Conservation (phyloP, 2,329 filamentous ascomycete species). For the Paracorniculantispora psalliotae region DNA sequence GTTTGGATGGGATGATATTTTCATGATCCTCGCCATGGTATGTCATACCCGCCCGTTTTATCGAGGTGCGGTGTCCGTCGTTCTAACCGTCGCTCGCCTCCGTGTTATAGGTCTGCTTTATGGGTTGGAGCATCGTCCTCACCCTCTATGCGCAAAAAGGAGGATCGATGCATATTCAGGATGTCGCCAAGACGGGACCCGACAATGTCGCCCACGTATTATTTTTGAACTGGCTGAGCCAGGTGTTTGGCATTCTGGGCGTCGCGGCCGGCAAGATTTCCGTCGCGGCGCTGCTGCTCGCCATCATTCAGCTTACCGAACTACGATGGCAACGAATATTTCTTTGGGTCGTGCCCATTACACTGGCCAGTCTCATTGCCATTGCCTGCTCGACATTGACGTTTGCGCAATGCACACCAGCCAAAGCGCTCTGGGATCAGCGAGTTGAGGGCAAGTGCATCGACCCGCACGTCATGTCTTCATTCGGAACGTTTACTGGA, state of each 20-base stretch:
- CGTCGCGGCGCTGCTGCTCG: slow-evolving; percentile 18
- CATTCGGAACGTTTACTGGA: slow-evolving; percentile 19
- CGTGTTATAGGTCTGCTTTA: slow-evolving; percentile 16
- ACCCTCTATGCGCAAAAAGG: slow-evolving; percentile 18
- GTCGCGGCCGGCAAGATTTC: slow-evolving; percentile 21
- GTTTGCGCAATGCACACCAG: slow-evolving; percentile 20
- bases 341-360: slow-evolving; percentile 19
- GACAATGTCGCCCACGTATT: slow-evolving; percentile 19
- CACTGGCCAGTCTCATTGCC: slow-evolving; percentile 16
- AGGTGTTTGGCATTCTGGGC: slow-evolving; percentile 19
- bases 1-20: slow-evolving; percentile 20
- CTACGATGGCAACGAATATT: slow-evolving; percentile 19
- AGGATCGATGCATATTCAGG: slow-evolving; percentile 16
- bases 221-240: slow-evolving; percentile 20
- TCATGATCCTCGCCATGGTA: slow-evolving; percentile 20
- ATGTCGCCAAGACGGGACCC: slow-evolving; percentile 16
- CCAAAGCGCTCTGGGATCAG: slow-evolving; percentile 19
- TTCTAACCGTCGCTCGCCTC: neutral
- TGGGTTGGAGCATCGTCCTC: slow-evolving; percentile 18
- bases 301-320: slow-evolving; percentile 18
- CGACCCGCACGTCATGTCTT: slow-evolving; percentile 17
- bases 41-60: neutral
- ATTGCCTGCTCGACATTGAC: slow-evolving; percentile 19
- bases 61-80: too few relatives aligned
- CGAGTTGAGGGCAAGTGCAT: slow-evolving; percentile 18